These are phyloP conservation scores for Colletotrichum orchidophilum DNA, from an alignment of 2,329 filamentous ascomycete genomes.

Conservation along the genomic window DNA sequence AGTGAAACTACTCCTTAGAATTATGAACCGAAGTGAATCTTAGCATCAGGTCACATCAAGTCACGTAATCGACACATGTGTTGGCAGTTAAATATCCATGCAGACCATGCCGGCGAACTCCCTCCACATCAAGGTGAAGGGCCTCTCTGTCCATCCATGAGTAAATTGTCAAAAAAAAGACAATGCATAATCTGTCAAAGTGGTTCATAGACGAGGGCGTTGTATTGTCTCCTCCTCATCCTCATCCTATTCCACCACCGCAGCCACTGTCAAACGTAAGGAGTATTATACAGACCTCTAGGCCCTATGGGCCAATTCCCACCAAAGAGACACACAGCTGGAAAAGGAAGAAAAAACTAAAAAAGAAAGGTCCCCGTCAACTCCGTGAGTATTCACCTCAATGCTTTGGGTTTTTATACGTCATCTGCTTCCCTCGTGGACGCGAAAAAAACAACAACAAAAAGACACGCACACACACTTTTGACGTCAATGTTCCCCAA, in stretches of 20 bases:
- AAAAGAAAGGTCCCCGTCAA: slow-evolving; percentile 29
- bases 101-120: too few species aligned
- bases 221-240: neutral
- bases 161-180: neutral
- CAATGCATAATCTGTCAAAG: slow-evolving; percentile 29
- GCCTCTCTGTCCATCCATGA: neutral
- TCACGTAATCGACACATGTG: neutral
- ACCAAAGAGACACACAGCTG: slow-evolving; percentile 17
- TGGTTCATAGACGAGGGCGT: slow-evolving; percentile 8
- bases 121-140: neutral
- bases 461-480: neutral
- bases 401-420: slow-evolving; percentile 26
- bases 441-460: neutral
- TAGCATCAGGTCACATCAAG: neutral
- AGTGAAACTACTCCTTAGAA: neutral
- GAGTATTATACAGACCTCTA: slow-evolving; percentile 33
- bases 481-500: slow-evolving; percentile 18
- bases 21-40: neutral
- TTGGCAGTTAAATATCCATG: too few species aligned
- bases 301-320: slow-evolving; percentile 1
- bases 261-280: slow-evolving; percentile 1
- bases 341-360: slow-evolving; percentile 24
- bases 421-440: slow-evolving; percentile 9
- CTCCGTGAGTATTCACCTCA: slow-evolving; percentile 31
- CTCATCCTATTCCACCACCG: neutral